Evolutionary conservation across 305 asterid genomes (phyloP).

Genomic region (Rubia peregrina): DNA sequence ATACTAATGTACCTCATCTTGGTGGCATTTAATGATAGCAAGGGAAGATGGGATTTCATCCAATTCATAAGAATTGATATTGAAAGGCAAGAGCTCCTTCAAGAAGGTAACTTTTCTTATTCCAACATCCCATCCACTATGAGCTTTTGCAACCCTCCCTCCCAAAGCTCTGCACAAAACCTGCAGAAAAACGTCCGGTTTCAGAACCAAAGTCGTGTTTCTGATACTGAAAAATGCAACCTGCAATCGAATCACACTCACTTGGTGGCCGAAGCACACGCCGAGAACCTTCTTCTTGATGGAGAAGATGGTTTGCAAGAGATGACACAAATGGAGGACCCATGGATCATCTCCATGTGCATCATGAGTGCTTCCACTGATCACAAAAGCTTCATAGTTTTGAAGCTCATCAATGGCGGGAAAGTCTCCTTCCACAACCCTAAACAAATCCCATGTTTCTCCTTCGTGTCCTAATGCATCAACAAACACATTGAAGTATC

Average conservation of each 20-base stretch:
- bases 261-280: conserved; percentile 76
- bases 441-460: conserved; percentile 60
- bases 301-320: conserved; percentile 39
- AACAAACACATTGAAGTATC: conserved; percentile 58
- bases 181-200: conserved; percentile 19
- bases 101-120: conserved; percentile 45
- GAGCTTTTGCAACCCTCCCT: conserved; percentile 53
- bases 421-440: conserved; percentile 64
- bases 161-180: conserved; percentile 64
- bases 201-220: background rate
- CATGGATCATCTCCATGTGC: conserved; percentile 62
- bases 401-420: conserved; percentile 37
- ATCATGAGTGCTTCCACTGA: conserved; percentile 71
- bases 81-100: conserved; percentile 31
- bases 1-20: conserved; percentile 24
- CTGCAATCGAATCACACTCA: background rate
- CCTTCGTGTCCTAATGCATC: conserved; percentile 52
- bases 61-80: conserved; percentile 18
- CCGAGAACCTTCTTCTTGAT: conserved; percentile 74
- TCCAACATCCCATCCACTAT: conserved; percentile 80
- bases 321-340: conserved; percentile 53
- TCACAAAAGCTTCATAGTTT: conserved; percentile 54
- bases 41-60: conserved; percentile 39
- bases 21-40: conserved; percentile 63
- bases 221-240: background rate